phyloP scores from a whole-genome alignment of 805 yeast species.

The Kazachstania africana region DNA sequence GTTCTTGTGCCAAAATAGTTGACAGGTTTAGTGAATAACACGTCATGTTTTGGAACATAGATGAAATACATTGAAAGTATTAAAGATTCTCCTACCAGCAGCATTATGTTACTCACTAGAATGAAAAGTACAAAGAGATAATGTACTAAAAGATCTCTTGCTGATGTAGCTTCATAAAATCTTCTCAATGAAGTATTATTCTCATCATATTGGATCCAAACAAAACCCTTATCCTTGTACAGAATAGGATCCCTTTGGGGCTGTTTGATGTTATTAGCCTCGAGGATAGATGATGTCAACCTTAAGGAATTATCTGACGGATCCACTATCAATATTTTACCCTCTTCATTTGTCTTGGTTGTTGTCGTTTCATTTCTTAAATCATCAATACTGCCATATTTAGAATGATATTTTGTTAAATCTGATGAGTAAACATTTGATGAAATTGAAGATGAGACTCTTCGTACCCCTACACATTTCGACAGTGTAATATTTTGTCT shows the following conservation, averaged over 20 bases:
- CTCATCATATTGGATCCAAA: constrained; percentile 3
- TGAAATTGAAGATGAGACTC: constrained; percentile 25
- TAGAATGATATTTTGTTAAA: background rate
- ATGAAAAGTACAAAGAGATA: constrained; percentile 7
- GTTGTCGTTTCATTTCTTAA: background rate
- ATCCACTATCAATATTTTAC: constrained; percentile 8
- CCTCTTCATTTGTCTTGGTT: background rate
- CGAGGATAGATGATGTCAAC: constrained; percentile 8
- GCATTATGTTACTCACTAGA: constrained; percentile 10
- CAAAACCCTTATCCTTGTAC: constrained; percentile 4
- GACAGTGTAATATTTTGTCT: constrained; percentile 26
- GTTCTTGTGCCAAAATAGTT: constrained; percentile 27
- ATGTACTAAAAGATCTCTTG: constrained; percentile 6
- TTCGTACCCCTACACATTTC: constrained; percentile 28
- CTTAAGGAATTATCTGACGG: constrained; percentile 15
- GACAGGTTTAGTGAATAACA: constrained; percentile 21
- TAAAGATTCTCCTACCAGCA: constrained; percentile 25
- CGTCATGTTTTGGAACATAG: constrained; percentile 28
- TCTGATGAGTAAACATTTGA: constrained; percentile 21
- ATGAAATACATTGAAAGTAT: constrained; percentile 31
- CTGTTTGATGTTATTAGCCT: constrained; percentile 1
- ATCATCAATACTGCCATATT: background rate
- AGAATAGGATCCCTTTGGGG: constrained; percentile 2
- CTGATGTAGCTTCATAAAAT: constrained; percentile 6
- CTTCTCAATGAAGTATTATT: constrained; percentile 1